Base-by-base conservation (phyloP, 352 stramenopile species). In the Phytophthora meadii region DNA sequence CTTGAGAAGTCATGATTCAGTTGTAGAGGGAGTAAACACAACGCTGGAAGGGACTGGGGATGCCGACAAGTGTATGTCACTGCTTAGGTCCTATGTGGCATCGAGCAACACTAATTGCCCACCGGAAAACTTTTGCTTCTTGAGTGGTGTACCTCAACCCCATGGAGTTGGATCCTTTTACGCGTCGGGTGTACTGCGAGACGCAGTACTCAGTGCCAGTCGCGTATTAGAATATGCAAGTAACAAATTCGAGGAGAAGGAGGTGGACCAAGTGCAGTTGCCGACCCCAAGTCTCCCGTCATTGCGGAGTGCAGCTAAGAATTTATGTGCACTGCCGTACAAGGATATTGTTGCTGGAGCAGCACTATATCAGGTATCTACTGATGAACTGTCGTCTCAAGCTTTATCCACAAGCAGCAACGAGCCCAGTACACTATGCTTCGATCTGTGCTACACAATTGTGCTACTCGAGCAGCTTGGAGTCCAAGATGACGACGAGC, bases 361-460 rank as follows among this genome's bases (percentile, higher is more conserved):
- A 34, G 46, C 42, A 17, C 5, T 42, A 30, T 28, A 17, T 12
- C 40, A 54, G 1, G 7, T 52, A 8, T 46, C 50, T 44, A 19
- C 19, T 44, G 24, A 19, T 10, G 51, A 61, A 22, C 9, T 42
- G 8, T 6, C 47, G 11, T 62, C 56, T 40, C 24, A 17, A 28
- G 37, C 17, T 51, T 54, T 36, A 9, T 9, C 8, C 11, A 39
- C 53, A 27, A 65, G 58, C 8, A 54, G 40, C n/a, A 61, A 68
- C 19, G 56, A 24, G 32, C 58, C 63, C 7, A 74, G 44, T 46
- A 36, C 58, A 19, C 66, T 79, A 28, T 93, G 84, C 22, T 76
- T 91, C 24, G 81, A 93, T 41, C 27, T 91, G 19, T 89, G 84
- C 71, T 80, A 90, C 47, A 65, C 71, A 7, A 61, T 90, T 41